Base-by-base conservation (phyloP, 2,329 filamentous ascomycete species). In the Fusarium fujikuroi region DNA sequence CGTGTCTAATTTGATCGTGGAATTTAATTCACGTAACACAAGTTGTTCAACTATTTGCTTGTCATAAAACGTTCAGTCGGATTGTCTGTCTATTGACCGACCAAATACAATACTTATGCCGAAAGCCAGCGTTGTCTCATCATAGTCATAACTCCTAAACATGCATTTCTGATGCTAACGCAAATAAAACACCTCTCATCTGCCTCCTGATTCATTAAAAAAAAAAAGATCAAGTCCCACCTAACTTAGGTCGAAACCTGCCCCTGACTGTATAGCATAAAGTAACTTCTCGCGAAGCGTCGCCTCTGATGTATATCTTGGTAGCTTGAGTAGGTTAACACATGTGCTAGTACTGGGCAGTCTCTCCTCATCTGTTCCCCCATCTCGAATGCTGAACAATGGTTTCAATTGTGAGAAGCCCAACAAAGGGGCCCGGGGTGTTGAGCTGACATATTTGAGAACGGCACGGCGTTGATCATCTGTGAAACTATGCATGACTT, bases 301-400 rank as follows among this genome's bases (percentile, higher is more conserved):
- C 66, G 85, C 82, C 71, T 91, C 89, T 39, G 86, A 90, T 53
- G 82, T 88, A 81, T 98, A 99, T 73, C 92, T 90, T 11, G 96
- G 96, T 74, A 99, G 83, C 85, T 99, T 99, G 53, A 99, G 84
- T 75, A 99, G 81, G 80, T 99, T 99, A 34, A 98, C 94, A 77
- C 96, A 99, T 1, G 96, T 99, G 80, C 95, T 98, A 23, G 96
- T 95, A 79, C 94, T 98, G 5, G 96, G 96, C 72, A 98, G 84
- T 66, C 96, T 87, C 84, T 97, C 94, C 64, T 83, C 79, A 40
- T 83, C 82, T 11, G 76, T 77, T 11, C 81, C 82, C 2, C 91
- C 92, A 82, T 99, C 96, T 9, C 96, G 86, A 71, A 99, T 98
- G 78, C 92, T 95, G 81, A 99, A 99, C 43, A 87, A 87, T 5